Evolutionary conservation across 805 yeast genomes (phyloP), one percentile per base, ranked within the genome.

Genomic region (Candida maltosa): DNA sequence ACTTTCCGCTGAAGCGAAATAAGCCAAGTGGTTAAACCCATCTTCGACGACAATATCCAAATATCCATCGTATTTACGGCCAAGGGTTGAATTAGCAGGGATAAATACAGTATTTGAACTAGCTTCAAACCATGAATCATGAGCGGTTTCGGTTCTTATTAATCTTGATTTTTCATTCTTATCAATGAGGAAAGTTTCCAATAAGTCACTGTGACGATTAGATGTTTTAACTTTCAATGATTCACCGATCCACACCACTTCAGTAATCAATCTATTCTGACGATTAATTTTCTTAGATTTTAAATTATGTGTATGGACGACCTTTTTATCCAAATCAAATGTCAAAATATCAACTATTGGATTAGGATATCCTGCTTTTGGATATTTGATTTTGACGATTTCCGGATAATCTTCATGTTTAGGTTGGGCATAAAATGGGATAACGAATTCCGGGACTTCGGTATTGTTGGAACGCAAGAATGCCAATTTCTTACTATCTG

Each of bases 11-110:
- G 95, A 93, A 2, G 85, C 66, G 54, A 78, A 93, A 57, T 83
- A 89, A 0, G 88, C 97, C 43, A 93, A 65, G 57, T 93, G 98
- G 41, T 73, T 76, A 53, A 58, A 81, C 0, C 83, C 81, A 41
- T 76, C 65, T 22, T 65, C 69, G 12, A 73, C 77, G 10, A 78
- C 69, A 2, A 89, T 73, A 56, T 93, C 98, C 39, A 93, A 75
- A 58, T 93, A 93, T 0, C 91, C 91, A 39, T 67, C 69, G 30
- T 66, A 58, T 16, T 58, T 44, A 23, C 68, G 48, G 9, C 70
- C 70, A 22, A 48, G 32, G 4, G 56, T 28, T 23, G 56, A 58
- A 34, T 65, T 57, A 35, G 54, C 52, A 2, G 72, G 71, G n/a
- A 66, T 52, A 37, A 39, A 64, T 5, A 56, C 32, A 0, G 67